These are phyloP conservation scores for Colletotrichum sp. DNA, from an alignment of 2,329 filamentous ascomycete genomes.

Conservation along the genomic window DNA sequence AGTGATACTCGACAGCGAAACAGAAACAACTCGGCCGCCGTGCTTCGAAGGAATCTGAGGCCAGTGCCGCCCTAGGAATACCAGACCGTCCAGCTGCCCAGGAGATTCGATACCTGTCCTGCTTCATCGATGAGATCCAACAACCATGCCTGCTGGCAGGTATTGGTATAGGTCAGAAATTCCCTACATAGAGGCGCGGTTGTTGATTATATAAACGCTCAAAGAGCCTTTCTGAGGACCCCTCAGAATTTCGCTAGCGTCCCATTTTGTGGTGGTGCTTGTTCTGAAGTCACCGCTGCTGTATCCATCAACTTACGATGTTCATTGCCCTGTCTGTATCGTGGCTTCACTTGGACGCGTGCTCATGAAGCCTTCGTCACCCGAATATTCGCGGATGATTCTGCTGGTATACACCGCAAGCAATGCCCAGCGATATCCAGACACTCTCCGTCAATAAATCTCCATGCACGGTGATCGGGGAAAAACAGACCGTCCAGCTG, in stretches of 20 bases:
- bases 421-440: rapidly evolving
- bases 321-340: no score
- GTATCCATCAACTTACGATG: no score
- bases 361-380: no score
- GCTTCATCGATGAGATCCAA: background rate
- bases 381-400: no score
- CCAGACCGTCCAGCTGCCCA: background rate
- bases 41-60: rapidly evolving
- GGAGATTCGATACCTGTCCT: background rate
- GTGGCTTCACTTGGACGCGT: no score
- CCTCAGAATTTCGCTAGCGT: no score
- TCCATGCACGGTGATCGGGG: no score
- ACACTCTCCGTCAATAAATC: no score
- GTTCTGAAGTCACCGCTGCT: no score
- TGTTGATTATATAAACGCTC: no score
- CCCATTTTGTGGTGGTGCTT: no score
- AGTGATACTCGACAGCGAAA: rapidly evolving
- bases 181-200: rapidly evolving
- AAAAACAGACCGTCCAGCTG: no score
- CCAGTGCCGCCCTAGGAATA: rapidly evolving
- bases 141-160: background rate
- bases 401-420: background rate
- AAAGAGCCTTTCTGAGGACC: background rate
- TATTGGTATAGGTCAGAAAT: rapidly evolving
- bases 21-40: rapidly evolving